Base-by-base conservation (phyloP, 108 stramenopile genomes). In the Nitzschia sp. region DNA sequence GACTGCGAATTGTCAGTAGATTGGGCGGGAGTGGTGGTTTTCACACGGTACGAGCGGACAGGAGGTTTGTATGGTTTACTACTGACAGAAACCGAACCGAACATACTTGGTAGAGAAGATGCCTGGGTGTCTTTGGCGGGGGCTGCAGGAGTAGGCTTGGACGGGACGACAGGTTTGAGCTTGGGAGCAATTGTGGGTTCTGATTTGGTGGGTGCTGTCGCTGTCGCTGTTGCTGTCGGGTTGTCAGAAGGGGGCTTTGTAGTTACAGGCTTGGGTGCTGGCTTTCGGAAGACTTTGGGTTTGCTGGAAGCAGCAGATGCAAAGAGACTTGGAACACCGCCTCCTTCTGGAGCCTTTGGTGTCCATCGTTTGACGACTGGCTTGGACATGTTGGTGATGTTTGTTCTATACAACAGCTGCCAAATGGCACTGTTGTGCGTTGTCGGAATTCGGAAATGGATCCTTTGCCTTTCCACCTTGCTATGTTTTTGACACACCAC, bases 291-390 rank as follows among this genome's bases (percentile, higher is more conserved):
- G 14, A 48, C 46, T 6, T 17, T 17, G 14, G 46, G 46, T 6
- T 48, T 48, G 14, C 42, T 24, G 20, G 41, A 11, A 22, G 43
- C 43, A 3, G 61, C 61, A 17, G 61, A 41, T 10, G 61, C 41
- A 46, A 62, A 62, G n/a, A 62, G 43, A 44, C 61, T 62, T 1
- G 61, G 61, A 44, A 62, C 15, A 40, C 42, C 61, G 11, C 43
- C 61, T 44, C 61, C 61, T 17, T 37, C 38, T 38, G 61, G 61
- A 21, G 42, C 43, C 43, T 62, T 62, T 10, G 61, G 61, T 22
- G 61, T 62, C 61, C 61, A 62, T 62, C 46, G 46, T 48, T 48
- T 48, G 46, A 48, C 46, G 46, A 17, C n/a, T 48, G 46, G 46
- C 46, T 48, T 48, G 46, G 46, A 17, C 14, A 17, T 48, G 46